Base-by-base conservation (phyloP, 2,329 filamentous ascomycete genomes). In the Trichocomaceae sp. region DNA sequence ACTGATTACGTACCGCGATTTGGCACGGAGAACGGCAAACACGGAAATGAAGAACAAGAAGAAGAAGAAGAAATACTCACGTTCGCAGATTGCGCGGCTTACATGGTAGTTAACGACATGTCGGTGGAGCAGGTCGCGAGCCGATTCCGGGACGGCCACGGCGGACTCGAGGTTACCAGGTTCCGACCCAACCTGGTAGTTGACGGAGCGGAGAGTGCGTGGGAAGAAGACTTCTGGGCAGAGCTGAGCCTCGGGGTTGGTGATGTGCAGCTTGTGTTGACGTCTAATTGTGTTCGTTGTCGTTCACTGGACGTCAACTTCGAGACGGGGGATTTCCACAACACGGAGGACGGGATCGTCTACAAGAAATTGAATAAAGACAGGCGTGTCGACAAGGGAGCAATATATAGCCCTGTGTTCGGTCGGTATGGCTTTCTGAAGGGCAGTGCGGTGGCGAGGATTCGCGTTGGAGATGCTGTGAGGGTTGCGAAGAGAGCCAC, bases 161-260 rank as follows among this genome's bases (percentile, higher is more conserved):
- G 51, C 19, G 78, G 87, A 72, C 83, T 29, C 8, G 26, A 85
- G 52, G 81, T 87, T 66, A 79, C 78, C 39, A 86, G 86, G 62
- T 87, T 90, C 68, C 81, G 87, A 35, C 85, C 86, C 0, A 90
- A 89, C 65, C 80, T 90, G 47, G 83, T 90, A 1, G 70, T 90
- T 1, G 79, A 80, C 37, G 83, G 83, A 2, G 77, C 80, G 4
- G 67, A 70, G 9, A 71, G 60, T 22, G 69, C 81, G 1, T 90
- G 81, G 66, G 84, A 85, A 12, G 86, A 90, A 67, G 87, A 90
- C 65, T 88, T 80, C 64, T 90, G 86, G 87, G 80, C 74, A 2
- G 82, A 84, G 63, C 68, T 89, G 33, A 67, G 68, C 15, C 66
- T 86, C 39, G 62, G 64, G 0, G 58, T 57, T 3, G 23, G 10